Percentiles rank a stretch among this genome's conserved stretches.
Evolutionary conservation across 768 basidiomycete species (phyloP).

Genomic region (Neoboletus magnificus): DNA sequence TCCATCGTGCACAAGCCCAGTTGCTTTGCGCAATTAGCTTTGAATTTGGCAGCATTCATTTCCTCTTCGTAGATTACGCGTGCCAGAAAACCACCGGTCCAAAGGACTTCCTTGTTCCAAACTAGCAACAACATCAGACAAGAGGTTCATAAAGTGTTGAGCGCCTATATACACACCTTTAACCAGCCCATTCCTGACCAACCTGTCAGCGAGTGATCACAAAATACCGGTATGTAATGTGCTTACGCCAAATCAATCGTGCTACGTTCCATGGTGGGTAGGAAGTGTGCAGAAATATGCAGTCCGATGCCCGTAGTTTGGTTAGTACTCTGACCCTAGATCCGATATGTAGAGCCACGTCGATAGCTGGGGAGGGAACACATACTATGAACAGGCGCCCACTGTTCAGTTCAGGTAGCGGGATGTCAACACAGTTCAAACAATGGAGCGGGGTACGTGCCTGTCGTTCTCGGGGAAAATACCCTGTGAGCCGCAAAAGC

Average conservation of each 20-base stretch:
- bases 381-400: conserved; percentile 16
- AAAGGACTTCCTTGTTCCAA: conserved; percentile 89
- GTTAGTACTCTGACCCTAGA: conserved; percentile 79
- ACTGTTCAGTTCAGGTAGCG: background rate
- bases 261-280: conserved; percentile 94
- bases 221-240: background rate
- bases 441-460: background rate
- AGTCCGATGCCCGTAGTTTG: conserved; percentile 80
- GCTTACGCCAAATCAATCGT: conserved; percentile 81
- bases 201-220: background rate
- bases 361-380: background rate
- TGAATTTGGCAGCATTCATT: conserved; percentile 32
- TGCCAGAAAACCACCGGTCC: conserved; percentile 75
- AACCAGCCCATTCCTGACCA: conserved; percentile 74
- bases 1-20: conserved; percentile 66
- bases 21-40: background rate
- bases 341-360: background rate
- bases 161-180: conserved; percentile 46
- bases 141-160: background rate
- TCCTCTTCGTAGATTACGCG: conserved; percentile 85
- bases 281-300: conserved; percentile 76
- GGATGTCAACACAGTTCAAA: background rate
- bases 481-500: conserved; percentile 2
- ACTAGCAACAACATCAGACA: conserved; percentile 36
- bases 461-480: conserved; percentile 4